Evolutionary conservation across 2,329 filamentous ascomycete species (phyloP).

Genomic region (Nemania abortiva): DNA sequence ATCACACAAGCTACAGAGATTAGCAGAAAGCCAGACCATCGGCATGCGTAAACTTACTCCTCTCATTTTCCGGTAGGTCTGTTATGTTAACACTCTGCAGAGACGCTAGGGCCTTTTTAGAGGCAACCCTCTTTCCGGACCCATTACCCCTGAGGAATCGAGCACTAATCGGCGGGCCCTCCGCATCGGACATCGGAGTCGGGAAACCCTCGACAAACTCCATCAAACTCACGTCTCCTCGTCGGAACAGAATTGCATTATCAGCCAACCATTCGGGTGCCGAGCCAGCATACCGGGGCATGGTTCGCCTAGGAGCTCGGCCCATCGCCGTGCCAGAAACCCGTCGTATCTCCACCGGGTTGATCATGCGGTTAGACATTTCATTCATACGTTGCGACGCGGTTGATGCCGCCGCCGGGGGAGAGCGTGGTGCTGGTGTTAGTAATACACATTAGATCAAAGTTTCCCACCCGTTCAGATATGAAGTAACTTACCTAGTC

Average conservation of each 20-base stretch:
- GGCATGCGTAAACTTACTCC: constrained; percentile 55
- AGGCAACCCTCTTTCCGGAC: constrained; percentile 61
- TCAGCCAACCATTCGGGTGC: constrained; percentile 31
- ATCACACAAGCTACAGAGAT: constrained; percentile 67
- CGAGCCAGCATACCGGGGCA: constrained; percentile 22
- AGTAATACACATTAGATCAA: constrained; percentile 25
- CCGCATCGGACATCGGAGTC: constrained; percentile 36
- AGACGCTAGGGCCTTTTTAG: constrained; percentile 59
- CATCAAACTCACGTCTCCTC: constrained; percentile 31
- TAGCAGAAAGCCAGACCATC: constrained; percentile 25
- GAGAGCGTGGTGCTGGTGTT: constrained; percentile 28
- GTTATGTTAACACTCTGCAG: constrained; percentile 61
- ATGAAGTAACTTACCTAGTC: constrained; percentile 22
- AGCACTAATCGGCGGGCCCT: constrained; percentile 54
- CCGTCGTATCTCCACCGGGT: constrained; percentile 36
- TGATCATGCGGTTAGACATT: constrained; percentile 22
- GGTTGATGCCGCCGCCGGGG: constrained; percentile 25
- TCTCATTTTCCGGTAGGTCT: constrained; percentile 60
- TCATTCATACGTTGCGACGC: constrained; percentile 28
- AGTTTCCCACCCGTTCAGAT: neutral
- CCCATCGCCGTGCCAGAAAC: constrained; percentile 21
- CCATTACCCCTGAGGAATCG: constrained; percentile 62
- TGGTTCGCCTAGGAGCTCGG: constrained; percentile 30
- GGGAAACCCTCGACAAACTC: constrained; percentile 34
- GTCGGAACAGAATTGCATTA: constrained; percentile 14